These are phyloP conservation scores for Skeletonema tropicum DNA, from an alignment of 108 stramenopile species.

Conservation along the genomic window DNA sequence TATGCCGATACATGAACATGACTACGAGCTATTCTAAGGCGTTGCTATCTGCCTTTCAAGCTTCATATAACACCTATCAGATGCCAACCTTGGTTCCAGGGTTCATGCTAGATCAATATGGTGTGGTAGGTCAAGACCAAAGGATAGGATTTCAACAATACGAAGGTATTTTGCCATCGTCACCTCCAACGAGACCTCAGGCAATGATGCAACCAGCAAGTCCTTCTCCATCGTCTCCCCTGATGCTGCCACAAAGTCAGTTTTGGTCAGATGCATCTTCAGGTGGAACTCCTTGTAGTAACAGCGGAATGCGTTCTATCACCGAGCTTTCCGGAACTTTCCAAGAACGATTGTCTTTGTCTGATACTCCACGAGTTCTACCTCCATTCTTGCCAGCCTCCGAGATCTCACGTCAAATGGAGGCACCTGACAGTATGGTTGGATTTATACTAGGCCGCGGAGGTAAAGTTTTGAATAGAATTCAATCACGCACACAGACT, in stretches of 20 bases:
- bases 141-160: slow-evolving; percentile 37
- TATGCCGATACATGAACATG: slow-evolving; percentile 78
- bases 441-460: slow-evolving; percentile 75
- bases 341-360: slow-evolving; percentile 28
- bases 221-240: neutral
- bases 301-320: neutral
- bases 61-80: slow-evolving; percentile 7
- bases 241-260: neutral
- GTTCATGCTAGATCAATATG: slow-evolving; percentile 4
- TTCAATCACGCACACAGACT: slow-evolving; percentile 65
- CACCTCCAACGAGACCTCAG: slow-evolving; percentile 17
- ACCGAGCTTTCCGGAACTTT: neutral
- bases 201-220: slow-evolving; percentile 24
- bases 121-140: slow-evolving; percentile 1
- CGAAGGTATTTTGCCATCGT: slow-evolving; percentile 19
- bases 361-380: neutral
- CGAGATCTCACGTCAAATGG: slow-evolving; percentile 52
- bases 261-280: slow-evolving; percentile 1
- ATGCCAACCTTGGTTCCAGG: neutral
- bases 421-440: slow-evolving; percentile 70
- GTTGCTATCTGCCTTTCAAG: slow-evolving; percentile 18
- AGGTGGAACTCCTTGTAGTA: neutral
- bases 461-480: slow-evolving; percentile 67
- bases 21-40: slow-evolving; percentile 76
- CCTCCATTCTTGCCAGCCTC: neutral